Evolutionary conservation across 2,329 filamentous ascomycete species (phyloP).

Genomic region (Aureobasidium sp.): DNA sequence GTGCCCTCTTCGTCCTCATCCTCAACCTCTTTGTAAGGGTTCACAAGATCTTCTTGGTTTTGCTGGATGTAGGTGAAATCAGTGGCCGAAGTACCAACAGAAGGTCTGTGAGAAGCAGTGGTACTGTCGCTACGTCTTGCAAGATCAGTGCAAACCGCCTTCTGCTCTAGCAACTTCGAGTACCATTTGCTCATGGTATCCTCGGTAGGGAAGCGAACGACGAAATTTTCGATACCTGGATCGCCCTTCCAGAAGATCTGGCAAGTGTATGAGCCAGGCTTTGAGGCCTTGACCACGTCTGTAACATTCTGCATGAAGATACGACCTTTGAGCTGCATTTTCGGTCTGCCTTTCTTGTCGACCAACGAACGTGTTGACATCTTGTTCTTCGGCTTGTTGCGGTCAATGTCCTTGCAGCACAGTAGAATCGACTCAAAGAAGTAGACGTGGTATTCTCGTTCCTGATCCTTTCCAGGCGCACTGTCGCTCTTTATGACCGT

Average conservation of each 20-base stretch:
- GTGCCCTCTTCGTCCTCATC: constrained; percentile 40
- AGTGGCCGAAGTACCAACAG: constrained; percentile 49
- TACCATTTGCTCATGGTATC: constrained; percentile 87
- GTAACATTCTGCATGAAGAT: constrained; percentile 99
- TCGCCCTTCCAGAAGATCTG: constrained; percentile 99
- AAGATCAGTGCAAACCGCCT: constrained; percentile 13
- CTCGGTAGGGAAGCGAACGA: constrained; percentile 87
- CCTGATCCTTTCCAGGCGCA: constrained; percentile 70
- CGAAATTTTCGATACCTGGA: constrained; percentile 89
- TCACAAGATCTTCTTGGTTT: constrained; percentile 61
- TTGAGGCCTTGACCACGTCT: constrained; percentile 79
- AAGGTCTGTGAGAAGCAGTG: constrained; percentile 28
- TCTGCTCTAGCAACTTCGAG: constrained; percentile 16
- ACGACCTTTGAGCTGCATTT: constrained; percentile 84
- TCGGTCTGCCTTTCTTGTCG: constrained; percentile 66
- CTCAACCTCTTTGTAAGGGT: constrained; percentile 64
- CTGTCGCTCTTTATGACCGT: constrained; percentile 66
- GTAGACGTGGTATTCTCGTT: constrained; percentile 98
- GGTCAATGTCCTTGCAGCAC: constrained; percentile 91
- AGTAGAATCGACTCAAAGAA: constrained; percentile 92
- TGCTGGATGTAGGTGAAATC: constrained; percentile 75
- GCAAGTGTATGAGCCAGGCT: constrained; percentile 85
- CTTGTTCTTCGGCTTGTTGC: constrained; percentile 69
- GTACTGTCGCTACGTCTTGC: constrained; percentile 6
- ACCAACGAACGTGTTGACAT: constrained; percentile 64